phyloP scores from a whole-genome alignment of 257 asterid genomes.

The Petrea volubilis region DNA sequence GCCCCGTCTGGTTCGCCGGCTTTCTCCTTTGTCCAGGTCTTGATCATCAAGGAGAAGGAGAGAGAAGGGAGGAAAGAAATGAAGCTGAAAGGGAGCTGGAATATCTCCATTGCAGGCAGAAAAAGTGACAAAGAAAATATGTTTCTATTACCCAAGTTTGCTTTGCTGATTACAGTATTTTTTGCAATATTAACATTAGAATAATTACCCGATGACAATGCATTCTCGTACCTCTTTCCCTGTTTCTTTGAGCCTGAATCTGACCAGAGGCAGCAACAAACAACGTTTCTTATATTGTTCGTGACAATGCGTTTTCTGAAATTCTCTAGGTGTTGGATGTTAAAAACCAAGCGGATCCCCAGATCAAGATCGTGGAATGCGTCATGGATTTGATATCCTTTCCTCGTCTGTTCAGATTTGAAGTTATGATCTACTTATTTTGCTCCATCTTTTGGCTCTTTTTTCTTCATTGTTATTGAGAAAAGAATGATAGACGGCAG shows the following conservation, averaged over 20 bases:
- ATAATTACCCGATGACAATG: not conserved
- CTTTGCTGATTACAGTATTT: not conserved
- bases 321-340: not conserved
- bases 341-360: slow-evolving; percentile 12
- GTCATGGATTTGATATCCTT: slow-evolving; percentile 7
- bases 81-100: no score
- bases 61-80: slow-evolving; percentile 17
- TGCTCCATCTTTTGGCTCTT: no score
- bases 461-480: no score
- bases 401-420: not conserved
- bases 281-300: not conserved
- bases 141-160: no score
- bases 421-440: no score
- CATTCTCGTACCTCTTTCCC: not conserved
- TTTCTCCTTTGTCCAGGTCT: slow-evolving; percentile 17
- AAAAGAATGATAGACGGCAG: no score
- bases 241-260: slow-evolving; percentile 10
- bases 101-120: slow-evolving; percentile 20
- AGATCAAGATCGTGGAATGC: slow-evolving; percentile 7
- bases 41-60: slow-evolving; percentile 14
- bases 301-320: slow-evolving; percentile 29
- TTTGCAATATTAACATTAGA: not conserved
- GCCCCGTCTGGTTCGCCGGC: not conserved
- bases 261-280: slow-evolving; percentile 21
- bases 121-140: slow-evolving; percentile 8